Conservation (phyloP, 2,329 filamentous ascomycete genomes). For the Talaromyces sp. region DNA sequence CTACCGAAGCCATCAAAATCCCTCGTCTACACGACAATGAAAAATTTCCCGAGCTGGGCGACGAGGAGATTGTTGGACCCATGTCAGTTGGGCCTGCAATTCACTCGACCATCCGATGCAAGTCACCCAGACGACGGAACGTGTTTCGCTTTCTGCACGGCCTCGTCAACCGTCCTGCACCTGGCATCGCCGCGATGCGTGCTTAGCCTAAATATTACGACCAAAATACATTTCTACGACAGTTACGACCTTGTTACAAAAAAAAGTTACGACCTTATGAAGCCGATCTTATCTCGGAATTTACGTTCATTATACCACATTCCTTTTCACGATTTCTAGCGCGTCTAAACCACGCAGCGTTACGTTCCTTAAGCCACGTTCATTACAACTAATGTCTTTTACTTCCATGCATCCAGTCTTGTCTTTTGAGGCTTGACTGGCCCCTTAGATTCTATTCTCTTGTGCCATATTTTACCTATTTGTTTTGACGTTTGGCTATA, state of each 20-base stretch:
- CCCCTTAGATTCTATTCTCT: slow-evolving; percentile 2
- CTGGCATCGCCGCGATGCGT: slow-evolving; percentile 10
- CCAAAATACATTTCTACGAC: slow-evolving; percentile 13
- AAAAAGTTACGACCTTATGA: slow-evolving; percentile 12
- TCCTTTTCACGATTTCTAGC: not conserved
- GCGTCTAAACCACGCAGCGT: not conserved
- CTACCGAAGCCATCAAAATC: slow-evolving; percentile 51
- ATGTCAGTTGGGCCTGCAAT: slow-evolving; percentile 59
- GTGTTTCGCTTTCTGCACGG: slow-evolving; percentile 46
- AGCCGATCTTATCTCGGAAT: slow-evolving; percentile 13
- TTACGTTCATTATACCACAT: slow-evolving; percentile 14
- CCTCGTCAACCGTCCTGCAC: slow-evolving; percentile 31
- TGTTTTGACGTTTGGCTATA: not conserved
- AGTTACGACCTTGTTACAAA: slow-evolving; percentile 12
- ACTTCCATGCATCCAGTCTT: not conserved
- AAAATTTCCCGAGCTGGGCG: slow-evolving; percentile 84
- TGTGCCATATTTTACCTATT: slow-evolving; percentile 11
- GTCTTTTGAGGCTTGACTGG: not conserved
- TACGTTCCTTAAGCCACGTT: slow-evolving; percentile 14
- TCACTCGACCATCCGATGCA: slow-evolving; percentile 45
- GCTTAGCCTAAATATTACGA: slow-evolving; percentile 2
- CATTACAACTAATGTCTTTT: not conserved
- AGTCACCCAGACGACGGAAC: slow-evolving; percentile 41
- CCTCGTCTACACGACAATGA: slow-evolving; percentile 53
- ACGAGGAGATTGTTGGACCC: slow-evolving; percentile 89